These are phyloP conservation scores for Quaeritorhiza haematococci DNA, from an alignment of 371 early-diverging fungal species.

Conservation along the genomic window DNA sequence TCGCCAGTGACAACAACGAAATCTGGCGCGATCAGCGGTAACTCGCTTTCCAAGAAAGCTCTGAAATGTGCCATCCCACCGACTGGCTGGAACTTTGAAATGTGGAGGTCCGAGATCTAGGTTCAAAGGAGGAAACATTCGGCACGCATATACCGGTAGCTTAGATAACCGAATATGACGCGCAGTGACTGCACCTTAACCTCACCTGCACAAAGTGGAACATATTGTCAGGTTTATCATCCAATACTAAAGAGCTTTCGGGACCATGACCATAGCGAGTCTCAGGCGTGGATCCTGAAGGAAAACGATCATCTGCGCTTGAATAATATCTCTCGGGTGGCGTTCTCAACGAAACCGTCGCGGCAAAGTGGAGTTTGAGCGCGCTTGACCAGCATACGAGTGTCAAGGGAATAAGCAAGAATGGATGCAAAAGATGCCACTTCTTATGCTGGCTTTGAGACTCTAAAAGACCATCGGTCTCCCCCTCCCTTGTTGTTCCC, in stretches of 20 bases:
- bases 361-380: conserved; percentile 1
- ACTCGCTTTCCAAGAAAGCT: conserved; percentile 68
- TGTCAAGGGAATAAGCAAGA: conserved; percentile 7
- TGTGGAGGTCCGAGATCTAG: conserved; percentile 80
- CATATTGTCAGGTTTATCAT: conserved; percentile 43
- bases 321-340: background rate
- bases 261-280: too few relatives aligned
- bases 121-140: conserved; percentile 3
- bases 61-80: conserved; percentile 71
- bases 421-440: too few relatives aligned
- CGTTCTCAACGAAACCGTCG: background rate
- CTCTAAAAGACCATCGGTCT: too few relatives aligned
- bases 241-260: too few relatives aligned
- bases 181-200: background rate
- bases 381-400: conserved; percentile 1
- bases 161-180: background rate
- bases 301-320: too few relatives aligned
- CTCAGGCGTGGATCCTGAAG: too few relatives aligned
- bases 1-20: conserved; percentile 53
- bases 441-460: too few relatives aligned
- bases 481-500: too few relatives aligned
- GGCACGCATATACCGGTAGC: background rate
- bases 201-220: conserved; percentile 57
- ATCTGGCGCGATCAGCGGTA: conserved; percentile 35
- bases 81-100: conserved; percentile 59